Conservation (phyloP, 768 basidiomycete species). For the Tulasnella sp. region DNA sequence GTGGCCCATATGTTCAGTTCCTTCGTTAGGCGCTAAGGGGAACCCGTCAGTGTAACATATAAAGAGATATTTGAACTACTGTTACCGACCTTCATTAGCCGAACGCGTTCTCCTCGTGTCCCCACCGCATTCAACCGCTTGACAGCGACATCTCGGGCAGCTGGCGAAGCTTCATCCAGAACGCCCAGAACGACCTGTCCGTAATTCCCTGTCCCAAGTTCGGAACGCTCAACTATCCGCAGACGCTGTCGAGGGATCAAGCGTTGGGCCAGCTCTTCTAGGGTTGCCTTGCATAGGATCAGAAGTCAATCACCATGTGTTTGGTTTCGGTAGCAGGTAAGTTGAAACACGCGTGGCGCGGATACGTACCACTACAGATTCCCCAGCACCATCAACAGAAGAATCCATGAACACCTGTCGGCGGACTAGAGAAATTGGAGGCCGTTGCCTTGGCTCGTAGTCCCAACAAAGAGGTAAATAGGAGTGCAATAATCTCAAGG, state of each 20-base stretch:
- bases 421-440: neutral
- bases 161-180: neutral
- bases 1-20: neutral
- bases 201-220: neutral
- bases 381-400: neutral
- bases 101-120: neutral
- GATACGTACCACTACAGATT: neutral
- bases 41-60: neutral
- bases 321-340: neutral
- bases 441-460: neutral
- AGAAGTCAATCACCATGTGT: neutral
- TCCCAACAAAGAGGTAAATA: neutral
- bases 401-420: neutral
- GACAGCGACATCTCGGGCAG: neutral
- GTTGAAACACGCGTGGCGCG: too few species aligned
- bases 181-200: neutral
- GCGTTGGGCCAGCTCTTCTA: neutral
- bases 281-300: neutral
- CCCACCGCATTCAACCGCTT: neutral
- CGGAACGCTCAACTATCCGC: neutral
- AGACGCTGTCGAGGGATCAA: neutral
- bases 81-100: neutral
- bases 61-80: neutral
- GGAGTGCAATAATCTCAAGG: neutral
- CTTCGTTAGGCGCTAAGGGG: neutral